Evolutionary conservation across 768 basidiomycete genomes (phyloP).

Genomic region (Termitomyces heimii): DNA sequence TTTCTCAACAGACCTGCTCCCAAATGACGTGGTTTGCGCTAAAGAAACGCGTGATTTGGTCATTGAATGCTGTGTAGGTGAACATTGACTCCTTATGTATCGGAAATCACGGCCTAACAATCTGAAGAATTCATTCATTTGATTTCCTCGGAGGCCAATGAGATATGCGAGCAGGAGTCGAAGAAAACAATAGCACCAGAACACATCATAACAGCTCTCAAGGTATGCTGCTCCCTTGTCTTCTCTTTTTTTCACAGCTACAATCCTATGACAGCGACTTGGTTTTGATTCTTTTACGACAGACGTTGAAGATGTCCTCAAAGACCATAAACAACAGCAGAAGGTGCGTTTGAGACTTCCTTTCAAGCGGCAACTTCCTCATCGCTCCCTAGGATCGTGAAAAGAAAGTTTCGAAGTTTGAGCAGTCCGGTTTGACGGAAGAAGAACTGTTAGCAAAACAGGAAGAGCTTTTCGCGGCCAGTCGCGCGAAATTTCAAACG

Average conservation of each 20-base stretch:
- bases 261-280: conserved; percentile 51
- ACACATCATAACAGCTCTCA: conserved; percentile 88
- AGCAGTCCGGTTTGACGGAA: conserved; percentile 83
- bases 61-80: conserved; percentile 99
- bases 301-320: conserved; percentile 89
- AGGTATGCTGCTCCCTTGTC: conserved; percentile 40
- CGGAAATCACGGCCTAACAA: conserved; percentile 2
- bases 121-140: conserved; percentile 93
- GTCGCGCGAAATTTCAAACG: conserved; percentile 73
- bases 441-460: conserved; percentile 87
- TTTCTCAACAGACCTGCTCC: conserved; percentile 70
- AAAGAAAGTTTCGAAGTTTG: conserved; percentile 88
- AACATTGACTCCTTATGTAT: conserved; percentile 31
- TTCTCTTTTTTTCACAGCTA: conserved; percentile 6
- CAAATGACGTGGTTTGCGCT: conserved; percentile 80
- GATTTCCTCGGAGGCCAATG: conserved; percentile 96
- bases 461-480: conserved; percentile 89
- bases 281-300: conserved; percentile 89
- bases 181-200: conserved; percentile 99
- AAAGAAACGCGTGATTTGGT: conserved; percentile 97
- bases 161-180: conserved; percentile 95
- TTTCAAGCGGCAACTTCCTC: neutral
- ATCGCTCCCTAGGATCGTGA: conserved; percentile 62
- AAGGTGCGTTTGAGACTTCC: conserved; percentile 50
- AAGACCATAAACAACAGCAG: conserved; percentile 94